phyloP scores from a whole-genome alignment of 768 basidiomycete species.

The Cyathus striatus region DNA sequence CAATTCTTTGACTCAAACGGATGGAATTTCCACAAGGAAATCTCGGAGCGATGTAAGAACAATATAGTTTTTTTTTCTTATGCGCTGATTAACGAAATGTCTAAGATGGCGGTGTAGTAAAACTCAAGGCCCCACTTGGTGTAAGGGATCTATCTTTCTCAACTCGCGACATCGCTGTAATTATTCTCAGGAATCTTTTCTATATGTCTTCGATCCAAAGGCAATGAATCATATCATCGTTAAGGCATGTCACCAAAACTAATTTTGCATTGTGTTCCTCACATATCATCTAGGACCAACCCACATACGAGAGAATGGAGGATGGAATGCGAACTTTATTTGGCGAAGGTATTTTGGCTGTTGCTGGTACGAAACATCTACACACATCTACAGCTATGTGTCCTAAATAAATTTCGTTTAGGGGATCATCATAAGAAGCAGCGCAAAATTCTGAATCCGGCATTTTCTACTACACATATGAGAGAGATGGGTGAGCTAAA shows the following conservation, averaged over 20 bases:
- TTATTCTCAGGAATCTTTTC: constrained; percentile 18
- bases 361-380: constrained; percentile 12
- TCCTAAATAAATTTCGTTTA: not conserved
- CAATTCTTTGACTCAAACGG: constrained; percentile 25
- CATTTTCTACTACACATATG: constrained; percentile 27
- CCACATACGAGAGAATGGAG: constrained; percentile 17
- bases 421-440: constrained; percentile 16
- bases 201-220: constrained; percentile 39
- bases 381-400: not conserved
- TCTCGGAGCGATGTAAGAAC: constrained; percentile 30
- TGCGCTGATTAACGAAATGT: not conserved
- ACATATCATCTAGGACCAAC: constrained; percentile 18
- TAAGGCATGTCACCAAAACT: constrained; percentile 22
- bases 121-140: constrained; percentile 26
- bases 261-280: not conserved
- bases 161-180: not conserved
- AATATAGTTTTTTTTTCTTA: not conserved
- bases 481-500: constrained; percentile 24
- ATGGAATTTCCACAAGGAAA: constrained; percentile 29
- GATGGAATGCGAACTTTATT: constrained; percentile 14
- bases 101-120: constrained; percentile 26
- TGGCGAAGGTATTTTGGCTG: constrained; percentile 15
- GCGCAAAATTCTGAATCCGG: constrained; percentile 31
- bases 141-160: constrained; percentile 21
- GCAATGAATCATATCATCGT: constrained; percentile 40